phyloP scores from a whole-genome alignment of 2,329 filamentous ascomycete genomes.

The Myriangium duriaei region DNA sequence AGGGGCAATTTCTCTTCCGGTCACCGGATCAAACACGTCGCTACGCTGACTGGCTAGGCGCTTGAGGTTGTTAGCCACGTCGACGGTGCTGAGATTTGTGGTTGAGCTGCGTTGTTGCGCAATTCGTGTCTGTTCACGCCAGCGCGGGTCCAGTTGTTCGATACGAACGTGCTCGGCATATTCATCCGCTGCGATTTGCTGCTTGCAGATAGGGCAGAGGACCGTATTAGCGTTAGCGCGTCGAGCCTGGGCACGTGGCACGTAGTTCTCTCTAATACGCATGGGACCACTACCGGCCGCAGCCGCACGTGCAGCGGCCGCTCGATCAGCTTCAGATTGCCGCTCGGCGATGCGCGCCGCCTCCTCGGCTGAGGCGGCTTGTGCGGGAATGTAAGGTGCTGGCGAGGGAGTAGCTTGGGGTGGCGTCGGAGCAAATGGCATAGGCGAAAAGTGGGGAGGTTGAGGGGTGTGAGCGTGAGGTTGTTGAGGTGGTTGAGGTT shows the following conservation, averaged over 20 bases:
- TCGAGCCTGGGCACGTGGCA: conserved; percentile 67
- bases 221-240: conserved; percentile 54
- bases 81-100: conserved; percentile 72
- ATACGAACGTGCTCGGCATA: conserved; percentile 90
- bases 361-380: conserved; percentile 27
- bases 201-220: conserved; percentile 85
- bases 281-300: conserved; percentile 57
- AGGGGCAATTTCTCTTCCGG: conserved; percentile 54
- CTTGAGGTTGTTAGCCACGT: conserved; percentile 90
- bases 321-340: conserved; percentile 42
- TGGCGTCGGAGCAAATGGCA: conserved; percentile 16
- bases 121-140: conserved; percentile 92
- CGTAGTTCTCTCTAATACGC: conserved; percentile 89
- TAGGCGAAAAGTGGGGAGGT: conserved; percentile 14
- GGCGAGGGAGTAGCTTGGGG: conserved; percentile 15
- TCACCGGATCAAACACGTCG: conserved; percentile 70
- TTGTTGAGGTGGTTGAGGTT: conserved; percentile 13
- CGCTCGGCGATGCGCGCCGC: conserved; percentile 20
- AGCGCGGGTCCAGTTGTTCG: conserved; percentile 82
- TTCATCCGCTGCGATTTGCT: conserved; percentile 76
- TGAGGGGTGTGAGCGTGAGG: conserved; percentile 16
- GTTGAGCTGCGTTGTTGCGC: conserved; percentile 72
- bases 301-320: conserved; percentile 60
- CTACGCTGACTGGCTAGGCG: conserved; percentile 79
- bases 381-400: conserved; percentile 10